phyloP scores from a whole-genome alignment of 2,329 filamentous ascomycete genomes.

The Stachybotrys chlorohalonatus region DNA sequence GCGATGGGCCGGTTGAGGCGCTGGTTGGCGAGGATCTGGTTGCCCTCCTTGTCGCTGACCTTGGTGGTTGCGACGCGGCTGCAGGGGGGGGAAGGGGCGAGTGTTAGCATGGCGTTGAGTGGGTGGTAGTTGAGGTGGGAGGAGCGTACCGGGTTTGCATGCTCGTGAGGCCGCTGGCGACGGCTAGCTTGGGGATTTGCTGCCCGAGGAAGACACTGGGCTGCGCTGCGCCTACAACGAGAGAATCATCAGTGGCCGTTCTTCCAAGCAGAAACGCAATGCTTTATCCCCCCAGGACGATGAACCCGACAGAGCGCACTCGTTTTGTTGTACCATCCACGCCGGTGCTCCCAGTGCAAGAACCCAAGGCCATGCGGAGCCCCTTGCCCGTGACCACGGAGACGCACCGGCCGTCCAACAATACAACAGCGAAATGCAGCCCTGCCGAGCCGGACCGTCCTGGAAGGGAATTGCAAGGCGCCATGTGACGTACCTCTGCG shows the following conservation, averaged over 20 bases:
- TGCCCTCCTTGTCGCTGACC: slow-evolving; percentile 42
- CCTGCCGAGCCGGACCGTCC: no score
- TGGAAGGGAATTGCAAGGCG: no score
- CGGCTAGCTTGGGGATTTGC: slow-evolving; percentile 36
- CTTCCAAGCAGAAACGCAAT: background rate
- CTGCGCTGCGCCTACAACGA: slow-evolving; percentile 27
- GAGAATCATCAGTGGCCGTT: background rate
- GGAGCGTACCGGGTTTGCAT: slow-evolving; percentile 37
- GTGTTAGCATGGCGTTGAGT: background rate
- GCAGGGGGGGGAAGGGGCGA: slow-evolving; percentile 4
- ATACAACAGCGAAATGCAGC: no score
- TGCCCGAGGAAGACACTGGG: slow-evolving; percentile 36
- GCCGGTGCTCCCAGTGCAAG: no score
- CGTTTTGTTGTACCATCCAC: no score
- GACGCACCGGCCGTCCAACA: no score
- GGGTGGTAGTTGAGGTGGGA: background rate
- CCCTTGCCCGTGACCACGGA: no score
- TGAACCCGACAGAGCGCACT: background rate
- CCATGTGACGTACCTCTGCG: slow-evolving; percentile 40
- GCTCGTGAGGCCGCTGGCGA: slow-evolving; percentile 27
- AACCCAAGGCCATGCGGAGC: no score
- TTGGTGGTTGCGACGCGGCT: slow-evolving; percentile 48
- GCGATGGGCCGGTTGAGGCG: slow-evolving; percentile 73
- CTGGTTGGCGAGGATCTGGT: slow-evolving; percentile 68
- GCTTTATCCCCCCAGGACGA: background rate